Conservation (phyloP, 2,329 filamentous ascomycete genomes). For the Parastagonospora avenae region DNA sequence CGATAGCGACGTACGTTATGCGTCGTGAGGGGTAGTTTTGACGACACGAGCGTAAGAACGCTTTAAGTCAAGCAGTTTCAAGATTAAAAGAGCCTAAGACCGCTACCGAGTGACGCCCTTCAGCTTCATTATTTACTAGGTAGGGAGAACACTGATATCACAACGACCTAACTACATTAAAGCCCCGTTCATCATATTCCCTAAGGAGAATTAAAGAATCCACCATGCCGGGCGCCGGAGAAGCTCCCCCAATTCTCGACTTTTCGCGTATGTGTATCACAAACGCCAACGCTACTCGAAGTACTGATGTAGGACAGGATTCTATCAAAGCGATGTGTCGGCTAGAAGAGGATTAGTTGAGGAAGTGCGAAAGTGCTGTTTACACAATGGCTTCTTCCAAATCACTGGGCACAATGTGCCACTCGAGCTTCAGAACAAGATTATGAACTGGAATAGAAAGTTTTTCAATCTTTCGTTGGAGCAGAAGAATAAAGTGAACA, state of each 20-base stretch:
- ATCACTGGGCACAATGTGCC: slow-evolving; percentile 51
- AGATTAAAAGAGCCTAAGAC: too few relatives aligned
- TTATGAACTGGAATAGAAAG: slow-evolving; percentile 47
- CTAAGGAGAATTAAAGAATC: too few relatives aligned
- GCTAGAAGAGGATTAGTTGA: slow-evolving; percentile 34
- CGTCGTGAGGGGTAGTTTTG: too few relatives aligned
- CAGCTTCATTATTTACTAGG: too few relatives aligned
- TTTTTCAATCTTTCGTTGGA: slow-evolving; percentile 50
- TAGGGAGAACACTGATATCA: too few relatives aligned
- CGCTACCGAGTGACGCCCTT: too few relatives aligned
- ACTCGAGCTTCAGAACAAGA: slow-evolving; percentile 42
- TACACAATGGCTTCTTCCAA: slow-evolving; percentile 53
- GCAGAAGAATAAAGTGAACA: slow-evolving; percentile 48
- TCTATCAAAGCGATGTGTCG: slow-evolving; percentile 29
- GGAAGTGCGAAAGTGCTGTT: slow-evolving; percentile 36
- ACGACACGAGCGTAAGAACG: too few relatives aligned
- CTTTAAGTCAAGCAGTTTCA: too few relatives aligned
- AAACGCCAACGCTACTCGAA: neutral
- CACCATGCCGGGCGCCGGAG: slow-evolving; percentile 26
- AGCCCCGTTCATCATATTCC: too few relatives aligned
- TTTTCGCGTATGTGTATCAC: slow-evolving; percentile 25
- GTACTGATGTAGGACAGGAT: slow-evolving; percentile 3
- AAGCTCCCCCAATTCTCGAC: slow-evolving; percentile 33
- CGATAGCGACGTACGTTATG: too few relatives aligned
- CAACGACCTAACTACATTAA: too few relatives aligned